Conservation (phyloP, 345 rosid species). For the Viola odorata region DNA sequence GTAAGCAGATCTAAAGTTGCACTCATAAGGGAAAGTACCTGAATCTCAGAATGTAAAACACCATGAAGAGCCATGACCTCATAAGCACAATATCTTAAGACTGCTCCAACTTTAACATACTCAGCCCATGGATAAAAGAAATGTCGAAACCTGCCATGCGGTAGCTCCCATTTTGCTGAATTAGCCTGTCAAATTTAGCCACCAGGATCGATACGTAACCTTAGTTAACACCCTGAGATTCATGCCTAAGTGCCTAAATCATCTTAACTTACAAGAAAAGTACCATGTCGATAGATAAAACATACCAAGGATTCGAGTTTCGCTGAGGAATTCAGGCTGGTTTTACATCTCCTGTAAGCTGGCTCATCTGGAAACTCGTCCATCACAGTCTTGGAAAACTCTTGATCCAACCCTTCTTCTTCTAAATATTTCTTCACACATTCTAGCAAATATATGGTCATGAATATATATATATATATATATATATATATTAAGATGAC, state of each 20-base stretch:
- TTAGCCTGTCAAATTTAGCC: slow-evolving; percentile 32
- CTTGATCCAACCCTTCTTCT: slow-evolving; percentile 41
- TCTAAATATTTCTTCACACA: slow-evolving; percentile 59
- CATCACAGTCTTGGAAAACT: slow-evolving; percentile 47
- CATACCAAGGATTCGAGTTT: slow-evolving; percentile 52
- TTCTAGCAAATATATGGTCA: slow-evolving; percentile 26
- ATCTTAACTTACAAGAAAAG: no score
- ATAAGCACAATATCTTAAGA: slow-evolving; percentile 49
- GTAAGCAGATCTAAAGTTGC: neutral
- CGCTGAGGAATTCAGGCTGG: slow-evolving; percentile 43
- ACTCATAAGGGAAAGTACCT: slow-evolving; percentile 25
- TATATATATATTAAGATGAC: no score
- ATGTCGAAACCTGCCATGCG: slow-evolving; percentile 57
- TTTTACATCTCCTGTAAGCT: slow-evolving; percentile 43
- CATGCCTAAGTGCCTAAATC: no score
- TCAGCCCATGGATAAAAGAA: slow-evolving; percentile 67
- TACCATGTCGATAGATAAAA: neutral
- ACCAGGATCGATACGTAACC: neutral
- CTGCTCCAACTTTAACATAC: slow-evolving; percentile 65
- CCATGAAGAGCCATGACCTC: slow-evolving; percentile 77
- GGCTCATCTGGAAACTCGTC: slow-evolving; percentile 69
- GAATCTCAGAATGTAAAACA: slow-evolving; percentile 66
- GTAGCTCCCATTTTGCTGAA: slow-evolving; percentile 71
- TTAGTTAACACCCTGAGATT: no score
- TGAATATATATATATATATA: no score